Conservation (phyloP, 2,329 filamentous ascomycete species). For the Huntiella decipiens region DNA sequence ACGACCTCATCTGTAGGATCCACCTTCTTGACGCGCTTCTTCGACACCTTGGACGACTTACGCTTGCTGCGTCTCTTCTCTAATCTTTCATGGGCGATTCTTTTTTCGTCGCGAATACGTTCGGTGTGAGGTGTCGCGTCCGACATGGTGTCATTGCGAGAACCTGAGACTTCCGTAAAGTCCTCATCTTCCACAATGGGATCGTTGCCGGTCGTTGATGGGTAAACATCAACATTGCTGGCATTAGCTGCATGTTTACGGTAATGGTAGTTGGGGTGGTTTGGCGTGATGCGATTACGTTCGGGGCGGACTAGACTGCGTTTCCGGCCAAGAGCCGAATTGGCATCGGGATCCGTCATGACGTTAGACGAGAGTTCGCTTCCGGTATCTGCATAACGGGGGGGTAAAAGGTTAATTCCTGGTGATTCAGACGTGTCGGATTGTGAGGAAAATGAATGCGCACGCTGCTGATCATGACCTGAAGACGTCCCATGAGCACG, state of each 20-base stretch:
- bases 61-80: constrained; percentile 18
- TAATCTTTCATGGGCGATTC: constrained; percentile 15
- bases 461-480: constrained; percentile 31
- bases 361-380: constrained; percentile 17
- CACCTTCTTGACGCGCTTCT: constrained; percentile 39
- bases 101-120: constrained; percentile 19
- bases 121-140: constrained; percentile 24
- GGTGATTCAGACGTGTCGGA: constrained; percentile 36
- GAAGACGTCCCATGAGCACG: constrained; percentile 25
- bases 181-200: constrained; percentile 66
- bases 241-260: constrained; percentile 85
- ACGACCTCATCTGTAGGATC: constrained; percentile 42
- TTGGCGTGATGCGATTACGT: constrained; percentile 62
- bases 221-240: constrained; percentile 73
- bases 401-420: constrained; percentile 35
- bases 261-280: constrained; percentile 92
- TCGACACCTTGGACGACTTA: constrained; percentile 27
- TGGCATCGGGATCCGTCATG: constrained; percentile 11
- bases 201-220: constrained; percentile 84
- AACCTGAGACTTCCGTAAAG: constrained; percentile 34
- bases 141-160: constrained; percentile 27
- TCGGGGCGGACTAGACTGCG: constrained; percentile 80
- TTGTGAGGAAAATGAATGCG: constrained; percentile 37
- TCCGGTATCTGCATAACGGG: constrained; percentile 14
- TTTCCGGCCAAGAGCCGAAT: constrained; percentile 42